phyloP scores from a whole-genome alignment of 1,284 basidiomycete genomes.

The Mycena citricolor region DNA sequence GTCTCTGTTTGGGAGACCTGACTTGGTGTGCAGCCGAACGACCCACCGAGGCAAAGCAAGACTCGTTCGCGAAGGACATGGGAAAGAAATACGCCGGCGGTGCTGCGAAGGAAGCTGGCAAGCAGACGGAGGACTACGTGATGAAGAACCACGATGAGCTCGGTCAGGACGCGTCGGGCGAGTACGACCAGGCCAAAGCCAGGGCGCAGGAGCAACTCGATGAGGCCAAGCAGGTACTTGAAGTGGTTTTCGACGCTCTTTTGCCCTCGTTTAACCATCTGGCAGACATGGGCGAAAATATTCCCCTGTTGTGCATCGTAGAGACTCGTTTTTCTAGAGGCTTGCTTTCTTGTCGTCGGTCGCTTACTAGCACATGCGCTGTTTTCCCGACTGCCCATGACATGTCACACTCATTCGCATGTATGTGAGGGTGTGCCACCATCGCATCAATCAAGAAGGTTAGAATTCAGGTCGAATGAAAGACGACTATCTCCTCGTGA shows the following conservation, averaged over 20 bases:
- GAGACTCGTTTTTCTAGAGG: too few relatives aligned
- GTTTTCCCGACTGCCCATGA: too few relatives aligned
- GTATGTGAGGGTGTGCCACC: too few relatives aligned
- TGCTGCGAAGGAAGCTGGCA: slow-evolving; percentile 18
- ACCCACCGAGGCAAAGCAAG: slow-evolving; percentile 12
- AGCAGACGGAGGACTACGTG: slow-evolving; percentile 20
- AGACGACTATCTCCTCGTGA: too few relatives aligned
- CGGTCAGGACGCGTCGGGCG: slow-evolving; percentile 1
- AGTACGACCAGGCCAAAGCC: slow-evolving; percentile 16
- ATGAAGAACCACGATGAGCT: slow-evolving; percentile 20
- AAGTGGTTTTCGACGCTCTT: not conserved
- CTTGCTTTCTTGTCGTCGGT: too few relatives aligned
- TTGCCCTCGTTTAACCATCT: not conserved
- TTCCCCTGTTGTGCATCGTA: slow-evolving; percentile 23
- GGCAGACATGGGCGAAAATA: slow-evolving; percentile 21
- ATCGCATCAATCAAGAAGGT: too few relatives aligned
- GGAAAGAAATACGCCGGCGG: slow-evolving; percentile 22
- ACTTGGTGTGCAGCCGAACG: slow-evolving; percentile 9
- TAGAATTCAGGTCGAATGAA: too few relatives aligned
- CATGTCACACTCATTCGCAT: too few relatives aligned
- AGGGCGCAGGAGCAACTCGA: slow-evolving; percentile 13
- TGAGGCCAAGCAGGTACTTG: slow-evolving; percentile 20
- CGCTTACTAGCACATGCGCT: too few relatives aligned
- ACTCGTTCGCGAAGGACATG: slow-evolving; percentile 15
- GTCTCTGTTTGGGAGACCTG: not conserved